phyloP scores from a whole-genome alignment of 2,329 filamentous ascomycete genomes.

The Akanthomyces lecanii region DNA sequence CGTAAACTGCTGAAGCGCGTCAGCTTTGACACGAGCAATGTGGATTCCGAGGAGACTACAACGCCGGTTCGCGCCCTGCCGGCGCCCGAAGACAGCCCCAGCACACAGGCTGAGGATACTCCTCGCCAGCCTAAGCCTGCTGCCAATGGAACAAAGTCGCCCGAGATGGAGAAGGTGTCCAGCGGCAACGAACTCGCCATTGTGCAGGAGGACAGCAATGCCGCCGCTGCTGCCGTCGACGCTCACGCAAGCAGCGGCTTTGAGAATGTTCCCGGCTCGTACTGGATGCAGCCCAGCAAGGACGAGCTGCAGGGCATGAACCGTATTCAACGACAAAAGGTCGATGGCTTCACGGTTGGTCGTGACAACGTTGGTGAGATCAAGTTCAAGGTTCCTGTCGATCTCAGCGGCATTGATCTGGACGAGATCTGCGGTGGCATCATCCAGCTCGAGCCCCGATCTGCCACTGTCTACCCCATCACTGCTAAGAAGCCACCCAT shows the following conservation, averaged over 20 bases:
- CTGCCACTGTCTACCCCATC: slow-evolving; percentile 82
- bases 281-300: slow-evolving; percentile 79
- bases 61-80: slow-evolving; percentile 34
- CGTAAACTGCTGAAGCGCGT: slow-evolving; percentile 76
- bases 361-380: slow-evolving; percentile 78
- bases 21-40: slow-evolving; percentile 74
- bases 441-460: slow-evolving; percentile 70
- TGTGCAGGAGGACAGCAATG: slow-evolving; percentile 65
- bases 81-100: slow-evolving; percentile 30
- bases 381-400: slow-evolving; percentile 75
- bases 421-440: slow-evolving; percentile 76
- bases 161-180: slow-evolving; percentile 64
- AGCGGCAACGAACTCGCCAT: slow-evolving; percentile 73
- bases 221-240: slow-evolving; percentile 27
- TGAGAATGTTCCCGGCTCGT: slow-evolving; percentile 62
- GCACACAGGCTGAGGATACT: slow-evolving; percentile 33
- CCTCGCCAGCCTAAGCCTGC: slow-evolving; percentile 53
- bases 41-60: slow-evolving; percentile 30
- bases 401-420: slow-evolving; percentile 73
- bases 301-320: slow-evolving; percentile 77
- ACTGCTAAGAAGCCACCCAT: slow-evolving; percentile 72
- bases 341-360: slow-evolving; percentile 75
- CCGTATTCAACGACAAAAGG: slow-evolving; percentile 69
- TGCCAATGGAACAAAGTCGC: slow-evolving; percentile 35
- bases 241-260: slow-evolving; percentile 21